Conservation (phyloP, 2,329 filamentous ascomycete genomes). For the Ophioceras dolichostomum region DNA sequence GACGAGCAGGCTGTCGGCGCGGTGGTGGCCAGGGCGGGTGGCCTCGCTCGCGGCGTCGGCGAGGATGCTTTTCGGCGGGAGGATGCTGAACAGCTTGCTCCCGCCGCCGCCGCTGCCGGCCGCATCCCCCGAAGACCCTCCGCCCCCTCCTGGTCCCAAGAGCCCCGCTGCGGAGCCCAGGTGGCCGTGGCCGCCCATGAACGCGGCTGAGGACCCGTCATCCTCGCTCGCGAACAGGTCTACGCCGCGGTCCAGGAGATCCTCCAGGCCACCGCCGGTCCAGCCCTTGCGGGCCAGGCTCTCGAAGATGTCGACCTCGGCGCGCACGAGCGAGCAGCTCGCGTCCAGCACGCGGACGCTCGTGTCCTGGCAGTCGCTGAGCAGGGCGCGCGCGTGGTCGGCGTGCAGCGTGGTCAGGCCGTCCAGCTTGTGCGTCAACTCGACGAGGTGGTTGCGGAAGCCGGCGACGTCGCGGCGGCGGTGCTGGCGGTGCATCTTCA, state of each 20-base stretch:
- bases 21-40: constrained; percentile 22
- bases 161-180: too few species aligned
- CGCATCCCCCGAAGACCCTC: constrained; percentile 17
- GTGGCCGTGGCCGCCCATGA: constrained; percentile 9
- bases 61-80: constrained; percentile 52
- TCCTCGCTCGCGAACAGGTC: constrained; percentile 31
- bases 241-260: constrained; percentile 49
- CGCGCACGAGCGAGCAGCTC: constrained; percentile 51
- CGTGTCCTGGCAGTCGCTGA: constrained; percentile 54
- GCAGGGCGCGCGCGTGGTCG: constrained; percentile 44
- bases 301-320: constrained; percentile 61
- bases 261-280: constrained; percentile 54
- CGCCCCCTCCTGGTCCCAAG: too few species aligned
- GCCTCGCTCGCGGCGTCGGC: constrained; percentile 31
- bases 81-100: constrained; percentile 49
- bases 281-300: constrained; percentile 54
- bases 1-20: constrained; percentile 42
- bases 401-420: constrained; percentile 48
- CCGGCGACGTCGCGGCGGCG: constrained; percentile 46
- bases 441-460: constrained; percentile 51
- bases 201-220: constrained; percentile 6
- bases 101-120: constrained; percentile 18
- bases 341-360: constrained; percentile 50
- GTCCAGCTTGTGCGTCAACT: constrained; percentile 49
- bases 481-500: constrained; percentile 46